These are phyloP conservation scores for Emmonsiellopsis sp. DNA, from an alignment of 2,329 filamentous ascomycete genomes.

Conservation along the genomic window DNA sequence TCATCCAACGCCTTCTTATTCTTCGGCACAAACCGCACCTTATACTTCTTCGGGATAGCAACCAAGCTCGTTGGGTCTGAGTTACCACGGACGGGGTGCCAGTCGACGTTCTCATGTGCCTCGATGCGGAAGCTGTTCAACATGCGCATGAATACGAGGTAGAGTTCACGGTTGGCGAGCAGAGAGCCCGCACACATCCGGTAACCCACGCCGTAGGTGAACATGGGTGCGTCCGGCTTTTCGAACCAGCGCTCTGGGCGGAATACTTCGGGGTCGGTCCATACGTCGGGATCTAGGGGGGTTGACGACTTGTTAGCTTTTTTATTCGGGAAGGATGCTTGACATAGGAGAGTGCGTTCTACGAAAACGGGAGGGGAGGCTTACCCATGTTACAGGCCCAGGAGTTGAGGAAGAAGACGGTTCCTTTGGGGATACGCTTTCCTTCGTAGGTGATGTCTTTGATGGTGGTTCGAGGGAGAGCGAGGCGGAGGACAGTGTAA, in stretches of 20 bases:
- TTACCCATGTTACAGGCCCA: conserved; percentile 62
- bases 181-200: conserved; percentile 58
- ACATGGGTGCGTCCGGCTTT: conserved; percentile 53
- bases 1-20: conserved; percentile 36
- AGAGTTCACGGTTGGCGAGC: conserved; percentile 56
- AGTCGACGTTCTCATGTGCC: conserved; percentile 45
- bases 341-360: too few relatives aligned
- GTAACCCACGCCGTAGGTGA: conserved; percentile 57
- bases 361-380: conserved; percentile 10
- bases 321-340: background rate
- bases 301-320: conserved; percentile 6
- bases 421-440: conserved; percentile 50
- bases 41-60: conserved; percentile 49
- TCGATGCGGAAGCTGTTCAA: conserved; percentile 53
- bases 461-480: conserved; percentile 52
- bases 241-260: conserved; percentile 55
- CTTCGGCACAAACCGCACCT: conserved; percentile 49
- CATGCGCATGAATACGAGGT: conserved; percentile 54
- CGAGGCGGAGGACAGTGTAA: conserved; percentile 54
- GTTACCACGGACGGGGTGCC: conserved; percentile 50
- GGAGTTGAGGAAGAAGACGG: conserved; percentile 56
- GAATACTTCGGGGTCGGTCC: conserved; percentile 50
- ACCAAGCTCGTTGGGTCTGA: conserved; percentile 54
- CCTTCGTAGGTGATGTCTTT: conserved; percentile 51
- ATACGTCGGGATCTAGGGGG: conserved; percentile 42